Evolutionary conservation across 2,329 filamentous ascomycete genomes (phyloP).

Genomic region (Leptodontidium sp.): DNA sequence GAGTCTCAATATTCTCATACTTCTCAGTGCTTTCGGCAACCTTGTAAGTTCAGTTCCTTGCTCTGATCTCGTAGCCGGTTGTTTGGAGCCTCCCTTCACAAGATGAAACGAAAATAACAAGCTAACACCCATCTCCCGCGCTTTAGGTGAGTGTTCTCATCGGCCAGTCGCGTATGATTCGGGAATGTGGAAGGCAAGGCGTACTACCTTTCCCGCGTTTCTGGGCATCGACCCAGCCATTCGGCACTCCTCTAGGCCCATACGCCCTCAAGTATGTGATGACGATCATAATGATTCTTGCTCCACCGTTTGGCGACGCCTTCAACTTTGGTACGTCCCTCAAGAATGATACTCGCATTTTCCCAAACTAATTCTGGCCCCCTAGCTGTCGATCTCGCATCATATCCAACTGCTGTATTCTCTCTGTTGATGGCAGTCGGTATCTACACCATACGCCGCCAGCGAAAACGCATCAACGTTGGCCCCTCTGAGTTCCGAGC

Average conservation of each 20-base stretch:
- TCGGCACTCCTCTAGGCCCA: constrained; percentile 68
- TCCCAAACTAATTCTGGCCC: constrained; percentile 1
- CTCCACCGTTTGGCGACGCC: constrained; percentile 68
- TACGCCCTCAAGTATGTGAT: constrained; percentile 65
- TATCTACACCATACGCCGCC: constrained; percentile 63
- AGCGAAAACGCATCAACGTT: constrained; percentile 59
- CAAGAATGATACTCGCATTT: neutral
- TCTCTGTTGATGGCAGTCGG: constrained; percentile 63
- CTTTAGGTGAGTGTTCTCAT: constrained; percentile 52
- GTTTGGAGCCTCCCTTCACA: too few relatives aligned
- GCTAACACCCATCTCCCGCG: neutral
- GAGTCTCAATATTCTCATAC: constrained; percentile 55
- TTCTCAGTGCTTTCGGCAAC: constrained; percentile 57
- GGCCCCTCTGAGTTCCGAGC: constrained; percentile 61
- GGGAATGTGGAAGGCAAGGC: constrained; percentile 66
- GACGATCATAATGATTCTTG: constrained; percentile 67
- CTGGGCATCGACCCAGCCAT: constrained; percentile 69
- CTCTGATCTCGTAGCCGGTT: neutral
- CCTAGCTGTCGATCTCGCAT: constrained; percentile 63
- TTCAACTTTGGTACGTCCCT: constrained; percentile 64
- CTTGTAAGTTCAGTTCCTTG: constrained; percentile 46
- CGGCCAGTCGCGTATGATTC: constrained; percentile 62
- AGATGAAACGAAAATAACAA: neutral
- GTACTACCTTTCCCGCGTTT: constrained; percentile 66
- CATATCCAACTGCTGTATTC: constrained; percentile 68